These are phyloP conservation scores for Plasmodium malariae DNA, from an alignment of 169 alveolate genomes.

Conservation along the genomic window DNA sequence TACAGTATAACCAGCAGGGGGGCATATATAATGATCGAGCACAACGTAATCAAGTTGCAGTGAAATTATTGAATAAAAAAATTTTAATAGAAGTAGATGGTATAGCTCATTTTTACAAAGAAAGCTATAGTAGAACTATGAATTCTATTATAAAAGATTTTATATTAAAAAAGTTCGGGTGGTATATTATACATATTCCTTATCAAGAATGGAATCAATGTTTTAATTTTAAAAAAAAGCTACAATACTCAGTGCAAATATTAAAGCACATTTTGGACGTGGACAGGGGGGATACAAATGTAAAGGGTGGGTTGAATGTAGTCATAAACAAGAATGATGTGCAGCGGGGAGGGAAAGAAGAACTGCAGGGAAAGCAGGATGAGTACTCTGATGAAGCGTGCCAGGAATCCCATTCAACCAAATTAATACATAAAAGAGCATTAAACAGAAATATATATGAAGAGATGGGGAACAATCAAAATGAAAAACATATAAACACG, in stretches of 20 bases:
- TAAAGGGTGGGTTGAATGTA: slow-evolving; percentile 13
- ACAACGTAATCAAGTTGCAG: not conserved
- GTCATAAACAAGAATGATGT: not conserved
- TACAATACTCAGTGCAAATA: slow-evolving; percentile 30
- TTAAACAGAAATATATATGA: not conserved
- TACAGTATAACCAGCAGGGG: slow-evolving; percentile 7
- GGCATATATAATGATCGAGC: not conserved
- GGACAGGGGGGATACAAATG: slow-evolving; percentile 2
- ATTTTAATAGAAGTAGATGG: slow-evolving; percentile 75
- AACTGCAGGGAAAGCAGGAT: too few species aligned
- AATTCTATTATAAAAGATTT: slow-evolving; percentile 68
- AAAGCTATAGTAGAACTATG: slow-evolving; percentile 67
- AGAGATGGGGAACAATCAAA: not conserved
- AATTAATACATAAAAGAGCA: not conserved
- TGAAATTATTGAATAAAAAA: slow-evolving; percentile 36
- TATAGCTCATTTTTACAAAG: slow-evolving; percentile 64
- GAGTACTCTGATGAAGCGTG: not conserved
- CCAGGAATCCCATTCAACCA: not conserved
- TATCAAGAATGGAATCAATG: slow-evolving; percentile 78
- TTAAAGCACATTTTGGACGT: slow-evolving; percentile 12
- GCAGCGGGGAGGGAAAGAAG: too few species aligned
- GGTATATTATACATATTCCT: slow-evolving; percentile 72
- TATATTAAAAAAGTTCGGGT: slow-evolving; percentile 67
- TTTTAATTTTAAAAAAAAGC: slow-evolving; percentile 41
- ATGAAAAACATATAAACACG: not conserved